Evolutionary conservation across 2,329 filamentous ascomycete genomes (phyloP).

Genomic region (Pestalotiopsis sp.): DNA sequence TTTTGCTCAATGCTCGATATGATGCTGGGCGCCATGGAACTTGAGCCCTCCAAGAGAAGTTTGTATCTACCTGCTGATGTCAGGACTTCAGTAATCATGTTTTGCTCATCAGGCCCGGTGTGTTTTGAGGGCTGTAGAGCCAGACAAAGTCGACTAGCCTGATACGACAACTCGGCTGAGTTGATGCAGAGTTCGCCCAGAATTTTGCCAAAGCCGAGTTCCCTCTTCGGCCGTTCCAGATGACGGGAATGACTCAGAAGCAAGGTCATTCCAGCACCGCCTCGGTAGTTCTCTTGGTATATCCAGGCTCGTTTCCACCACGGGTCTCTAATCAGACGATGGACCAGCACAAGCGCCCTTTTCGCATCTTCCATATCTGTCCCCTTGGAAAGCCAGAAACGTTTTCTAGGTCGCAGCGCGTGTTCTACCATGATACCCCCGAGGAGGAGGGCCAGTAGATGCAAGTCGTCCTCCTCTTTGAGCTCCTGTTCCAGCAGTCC

Average conservation of each 20-base stretch:
- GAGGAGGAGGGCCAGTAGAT: slow-evolving; percentile 21
- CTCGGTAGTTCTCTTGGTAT: slow-evolving; percentile 37
- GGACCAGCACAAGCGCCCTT: slow-evolving; percentile 23
- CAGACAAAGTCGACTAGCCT: slow-evolving; percentile 27
- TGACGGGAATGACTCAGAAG: slow-evolving; percentile 17
- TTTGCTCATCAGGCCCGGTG: slow-evolving; percentile 7
- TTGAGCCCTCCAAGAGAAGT: slow-evolving; percentile 20
- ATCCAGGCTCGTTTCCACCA: slow-evolving; percentile 37
- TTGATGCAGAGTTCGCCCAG: slow-evolving; percentile 28
- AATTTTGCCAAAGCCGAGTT: slow-evolving; percentile 15
- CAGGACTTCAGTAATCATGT: slow-evolving; percentile 19
- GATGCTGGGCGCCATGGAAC: slow-evolving; percentile 28
- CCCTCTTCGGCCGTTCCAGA: slow-evolving; percentile 24
- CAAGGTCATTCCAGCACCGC: slow-evolving; percentile 24
- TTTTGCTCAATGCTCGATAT: slow-evolving; percentile 26
- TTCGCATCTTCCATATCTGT: slow-evolving; percentile 11
- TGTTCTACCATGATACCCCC: slow-evolving; percentile 20
- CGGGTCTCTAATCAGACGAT: slow-evolving; percentile 25
- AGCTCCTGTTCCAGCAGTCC: slow-evolving; percentile 29
- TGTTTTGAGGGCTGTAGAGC: slow-evolving; percentile 16
- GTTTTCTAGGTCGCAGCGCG: background rate
- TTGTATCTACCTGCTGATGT: slow-evolving; percentile 29
- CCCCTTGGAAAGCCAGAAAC: background rate
- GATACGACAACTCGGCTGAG: slow-evolving; percentile 22
- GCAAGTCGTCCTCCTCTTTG: slow-evolving; percentile 11